Evolutionary conservation across 2,329 filamentous ascomycete genomes (phyloP), one percentile per base, ranked within the genome.

Genomic region (Westerdykella sp.): DNA sequence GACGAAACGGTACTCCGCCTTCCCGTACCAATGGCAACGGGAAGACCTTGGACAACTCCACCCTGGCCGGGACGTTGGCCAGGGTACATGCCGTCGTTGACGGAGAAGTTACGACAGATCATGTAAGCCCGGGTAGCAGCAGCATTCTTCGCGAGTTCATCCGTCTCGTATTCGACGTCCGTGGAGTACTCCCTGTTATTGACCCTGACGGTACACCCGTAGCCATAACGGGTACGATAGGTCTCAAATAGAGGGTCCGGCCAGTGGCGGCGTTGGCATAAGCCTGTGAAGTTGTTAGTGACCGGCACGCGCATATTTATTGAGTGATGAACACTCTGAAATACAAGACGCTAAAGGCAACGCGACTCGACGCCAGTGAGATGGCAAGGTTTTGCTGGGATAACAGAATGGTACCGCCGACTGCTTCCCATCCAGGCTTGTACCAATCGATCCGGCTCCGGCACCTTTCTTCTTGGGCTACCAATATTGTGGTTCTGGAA

Each of bases 111-210:
- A 52, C 89, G 85, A 75, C 91, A 96, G 55, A 96, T 93, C 81
- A 95, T 91, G 70, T 95, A 97, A 45, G 91, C 91, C 49, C 89
- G 85, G 80, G 94, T 94, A 47, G 91, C 91, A 21, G 91, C 91
- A 59, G 91, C 93, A 68, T 97, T 90, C 63, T 89, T 87, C 37
- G 91, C 91, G 53, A 95, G 76, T 39, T 79, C 74, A 65, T 91
- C 86, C 49, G 84, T 86, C 65, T 86, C 82, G 71, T 93, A 95
- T 51, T 84, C 79, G 31, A 85, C 78, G 67, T 95, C 89, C 35
- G 90, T 95, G 67, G 90, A 87, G 73, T 96, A 97, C 73, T 95
- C 88, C 63, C 91, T 85, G 57, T 94, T 94, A 73, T 97, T 96
- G 66, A 97, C 91, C 51, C 93, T 80, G 44, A 95, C 91, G 45